Conservation (phyloP, 2,329 filamentous ascomycete genomes). For the Ascomycota sp. region DNA sequence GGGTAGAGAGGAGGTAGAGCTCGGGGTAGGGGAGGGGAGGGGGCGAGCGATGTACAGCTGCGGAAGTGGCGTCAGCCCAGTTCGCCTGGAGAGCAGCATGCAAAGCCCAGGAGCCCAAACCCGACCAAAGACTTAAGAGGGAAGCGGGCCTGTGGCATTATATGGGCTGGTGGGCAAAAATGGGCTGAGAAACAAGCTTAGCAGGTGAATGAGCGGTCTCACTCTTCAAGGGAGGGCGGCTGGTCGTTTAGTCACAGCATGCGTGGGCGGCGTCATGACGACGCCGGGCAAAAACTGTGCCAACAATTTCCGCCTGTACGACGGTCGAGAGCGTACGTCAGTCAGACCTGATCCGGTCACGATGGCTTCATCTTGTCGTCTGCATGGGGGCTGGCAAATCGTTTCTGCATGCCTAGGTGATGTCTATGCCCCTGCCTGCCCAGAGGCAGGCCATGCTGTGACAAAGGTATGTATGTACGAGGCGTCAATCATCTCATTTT, state of each 20-base stretch:
- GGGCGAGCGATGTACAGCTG: constrained; percentile 1
- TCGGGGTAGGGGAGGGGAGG: not conserved
- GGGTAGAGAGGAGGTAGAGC: not conserved
- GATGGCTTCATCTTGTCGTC: constrained; percentile 4
- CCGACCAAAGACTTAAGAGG: constrained; percentile 2
- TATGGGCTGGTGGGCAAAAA: constrained; percentile 2
- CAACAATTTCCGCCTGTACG: not conserved
- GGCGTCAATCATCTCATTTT: too few relatives aligned
- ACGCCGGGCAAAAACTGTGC: constrained; percentile 1
- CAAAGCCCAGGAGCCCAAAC: constrained; percentile 1
- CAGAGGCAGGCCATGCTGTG: not conserved
- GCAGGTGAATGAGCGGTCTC: constrained; percentile 6
- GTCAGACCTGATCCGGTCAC: constrained; percentile 3
- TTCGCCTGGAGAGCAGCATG: not conserved
- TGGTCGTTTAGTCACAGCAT: constrained; percentile 5
- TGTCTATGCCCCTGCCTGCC: constrained; percentile 2
- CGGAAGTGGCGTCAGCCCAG: not conserved
- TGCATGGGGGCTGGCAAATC: constrained; percentile 3
- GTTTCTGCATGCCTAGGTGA: constrained; percentile 3
- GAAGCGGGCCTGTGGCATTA: constrained; percentile 5
- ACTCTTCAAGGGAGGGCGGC: constrained; percentile 8
- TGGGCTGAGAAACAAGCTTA: constrained; percentile 1
- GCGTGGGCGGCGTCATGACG: constrained; percentile 2
- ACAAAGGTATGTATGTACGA: not conserved
- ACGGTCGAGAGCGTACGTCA: not conserved